Evolutionary conservation across 441 rosid genomes (phyloP), one percentile per base, ranked within the genome.

Genomic region (Isatis lusitanica): DNA sequence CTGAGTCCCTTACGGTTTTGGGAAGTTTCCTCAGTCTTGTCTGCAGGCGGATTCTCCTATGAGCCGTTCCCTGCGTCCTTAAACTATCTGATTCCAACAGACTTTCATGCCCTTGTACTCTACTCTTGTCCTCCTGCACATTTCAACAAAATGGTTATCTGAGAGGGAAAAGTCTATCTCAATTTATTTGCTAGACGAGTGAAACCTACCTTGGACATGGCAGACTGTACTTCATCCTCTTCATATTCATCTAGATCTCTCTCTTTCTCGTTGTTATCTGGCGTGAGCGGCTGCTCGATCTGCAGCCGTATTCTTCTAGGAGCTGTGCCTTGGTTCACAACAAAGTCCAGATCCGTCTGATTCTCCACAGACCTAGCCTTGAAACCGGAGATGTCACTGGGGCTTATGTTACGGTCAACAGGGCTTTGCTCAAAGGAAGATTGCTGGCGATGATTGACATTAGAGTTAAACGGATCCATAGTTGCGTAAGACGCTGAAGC

Each of bases 321-420:
- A 66, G 97, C 98, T 79, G 86, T 85, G 55, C 96, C 98, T 79
- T 88, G 96, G 73, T n/a, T 6, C 44, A 42, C 69, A 33, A 67
- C 48, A 66, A 63, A 75, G 58, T 74, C 83, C 1, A 81, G 48
- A 74, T 53, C 55, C 13, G 77, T 69, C 60, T 70, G 86, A 79
- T 82, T 66, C 71, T 78, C 93, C 51, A 81, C 84, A 62, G 81
- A 15, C 78, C 90, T 85, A 63, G 82, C 81, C 75, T 80, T 85
- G 81, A 87, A 83, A 70, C 83, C 85, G 42, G 86, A 78, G 56
- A 81, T 83, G 71, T 70, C 70, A 66, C 66, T 63, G 62, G 62
- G 53, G 61, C 70, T 43, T 42, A 74, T 62, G 30, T 63, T 51
- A 11, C 33, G 30, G 74, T 78, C 79, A 60, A 66, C 78, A 66